Conservation (phyloP, 2,329 filamentous ascomycete species). For the Beauveria varroae region DNA sequence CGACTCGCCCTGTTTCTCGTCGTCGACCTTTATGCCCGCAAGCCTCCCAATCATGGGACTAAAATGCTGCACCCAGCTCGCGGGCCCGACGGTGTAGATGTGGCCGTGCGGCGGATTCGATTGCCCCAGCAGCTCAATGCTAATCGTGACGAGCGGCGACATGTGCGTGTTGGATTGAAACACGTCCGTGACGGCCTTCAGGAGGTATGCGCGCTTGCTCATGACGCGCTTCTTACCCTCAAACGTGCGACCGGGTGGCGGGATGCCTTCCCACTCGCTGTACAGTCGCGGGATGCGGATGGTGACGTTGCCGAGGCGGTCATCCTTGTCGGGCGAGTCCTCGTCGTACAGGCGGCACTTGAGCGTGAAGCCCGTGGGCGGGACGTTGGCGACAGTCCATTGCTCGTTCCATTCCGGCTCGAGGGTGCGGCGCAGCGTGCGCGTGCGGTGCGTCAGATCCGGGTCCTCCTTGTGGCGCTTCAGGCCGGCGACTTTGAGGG, state of each 20-base stretch:
- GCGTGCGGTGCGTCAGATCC: conserved; percentile 63
- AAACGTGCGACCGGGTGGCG: conserved; percentile 50
- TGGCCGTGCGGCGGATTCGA: conserved; percentile 62
- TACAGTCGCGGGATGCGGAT: conserved; percentile 53
- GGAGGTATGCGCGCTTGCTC: conserved; percentile 77
- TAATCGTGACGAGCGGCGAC: conserved; percentile 63
- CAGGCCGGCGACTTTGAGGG: conserved; percentile 62
- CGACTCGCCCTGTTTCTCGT: conserved; percentile 44
- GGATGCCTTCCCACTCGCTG: conserved; percentile 62
- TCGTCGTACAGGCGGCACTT: conserved; percentile 89
- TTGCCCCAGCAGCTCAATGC: conserved; percentile 68
- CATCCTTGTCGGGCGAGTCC: conserved; percentile 77
- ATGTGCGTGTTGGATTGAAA: conserved; percentile 56
- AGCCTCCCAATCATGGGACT: conserved; percentile 83
- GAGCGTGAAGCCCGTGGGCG: conserved; percentile 69
- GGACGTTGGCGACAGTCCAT: conserved; percentile 86
- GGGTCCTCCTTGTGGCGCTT: conserved; percentile 83
- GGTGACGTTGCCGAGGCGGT: conserved; percentile 80
- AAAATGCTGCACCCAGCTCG: conserved; percentile 73
- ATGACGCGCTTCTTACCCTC: conserved; percentile 75
- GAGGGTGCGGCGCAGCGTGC: conserved; percentile 62
- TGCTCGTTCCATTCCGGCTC: conserved; percentile 76
- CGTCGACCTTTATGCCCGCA: conserved; percentile 57
- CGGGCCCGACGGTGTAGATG: conserved; percentile 72
- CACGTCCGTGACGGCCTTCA: conserved; percentile 60